These are phyloP conservation scores for Discostella pseudostelligera DNA, from an alignment of 108 stramenopile species.

Conservation along the genomic window DNA sequence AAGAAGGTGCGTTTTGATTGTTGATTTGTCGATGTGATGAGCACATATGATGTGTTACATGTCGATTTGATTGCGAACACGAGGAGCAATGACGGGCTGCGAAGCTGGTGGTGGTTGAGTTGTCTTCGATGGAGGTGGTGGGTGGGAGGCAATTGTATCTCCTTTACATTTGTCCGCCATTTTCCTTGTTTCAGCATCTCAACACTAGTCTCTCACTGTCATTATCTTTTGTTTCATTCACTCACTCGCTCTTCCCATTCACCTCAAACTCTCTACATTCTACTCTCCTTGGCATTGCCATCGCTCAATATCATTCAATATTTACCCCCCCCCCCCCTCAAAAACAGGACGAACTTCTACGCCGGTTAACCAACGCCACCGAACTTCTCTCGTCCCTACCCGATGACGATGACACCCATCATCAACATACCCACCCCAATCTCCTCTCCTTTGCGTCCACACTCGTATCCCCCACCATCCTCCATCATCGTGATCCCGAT, in stretches of 20 bases:
- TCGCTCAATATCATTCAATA: background rate
- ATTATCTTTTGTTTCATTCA: too few relatives aligned
- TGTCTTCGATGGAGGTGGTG: too few relatives aligned
- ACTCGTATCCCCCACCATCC: constrained; percentile 36
- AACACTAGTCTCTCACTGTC: too few relatives aligned
- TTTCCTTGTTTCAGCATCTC: too few relatives aligned
- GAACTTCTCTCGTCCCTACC: constrained; percentile 10
- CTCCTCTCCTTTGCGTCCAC: constrained; percentile 50
- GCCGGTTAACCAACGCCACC: constrained; percentile 11
- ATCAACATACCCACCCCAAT: constrained; percentile 30
- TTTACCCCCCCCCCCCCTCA: background rate
- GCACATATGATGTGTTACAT: too few relatives aligned
- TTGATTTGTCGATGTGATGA: background rate
- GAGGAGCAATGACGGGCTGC: background rate
- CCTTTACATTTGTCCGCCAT: too few relatives aligned
- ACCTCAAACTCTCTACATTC: too few relatives aligned
- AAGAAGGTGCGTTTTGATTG: constrained; percentile 1
- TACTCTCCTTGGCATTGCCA: too few relatives aligned
- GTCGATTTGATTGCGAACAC: too few relatives aligned
- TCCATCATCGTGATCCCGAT: constrained; percentile 68
- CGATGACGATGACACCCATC: constrained; percentile 1
- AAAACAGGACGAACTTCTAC: constrained; percentile 20
- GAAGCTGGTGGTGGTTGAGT: too few relatives aligned
- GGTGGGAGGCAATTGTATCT: too few relatives aligned
- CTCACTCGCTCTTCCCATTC: too few relatives aligned